A percentile compares a stretch with the other conserved stretches of the same genome.
These are phyloP conservation scores for Pichia sp. DNA, from an alignment of 1,139 yeast species.

Conservation along the genomic window DNA sequence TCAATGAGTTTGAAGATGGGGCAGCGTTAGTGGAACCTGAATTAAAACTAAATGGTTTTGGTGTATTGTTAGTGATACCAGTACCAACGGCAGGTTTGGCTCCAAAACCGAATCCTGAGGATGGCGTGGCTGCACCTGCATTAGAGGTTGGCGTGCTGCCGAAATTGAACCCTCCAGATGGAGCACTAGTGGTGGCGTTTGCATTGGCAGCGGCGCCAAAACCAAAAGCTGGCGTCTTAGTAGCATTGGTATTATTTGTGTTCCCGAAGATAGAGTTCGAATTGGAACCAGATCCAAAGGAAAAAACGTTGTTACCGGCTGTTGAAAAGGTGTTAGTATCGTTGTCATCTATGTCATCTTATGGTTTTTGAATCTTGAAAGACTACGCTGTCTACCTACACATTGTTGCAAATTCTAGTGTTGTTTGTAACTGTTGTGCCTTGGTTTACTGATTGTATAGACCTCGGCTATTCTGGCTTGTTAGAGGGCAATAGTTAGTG, in stretches of 20 bases:
- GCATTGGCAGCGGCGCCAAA: neutral
- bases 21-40: neutral
- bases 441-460: too few species aligned
- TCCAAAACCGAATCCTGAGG: neutral
- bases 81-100: neutral
- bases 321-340: neutral
- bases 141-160: slow-evolving; percentile 3
- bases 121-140: neutral
- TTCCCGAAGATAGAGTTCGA: slow-evolving; percentile 11
- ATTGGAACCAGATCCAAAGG: slow-evolving; percentile 11
- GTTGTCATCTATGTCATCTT: neutral
- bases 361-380: neutral
- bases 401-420: too few species aligned
- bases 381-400: too few species aligned
- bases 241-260: neutral
- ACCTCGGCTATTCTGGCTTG: neutral
- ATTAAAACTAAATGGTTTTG: neutral
- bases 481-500: neutral
- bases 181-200: neutral
- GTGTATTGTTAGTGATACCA: neutral
- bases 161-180: slow-evolving; percentile 1
- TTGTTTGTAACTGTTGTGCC: too few species aligned
- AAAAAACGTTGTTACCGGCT: slow-evolving; percentile 5
- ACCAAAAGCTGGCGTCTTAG: neutral
- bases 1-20: neutral